Evolutionary conservation across 1,139 yeast species (phyloP).

Genomic region (Pichia sp.): DNA sequence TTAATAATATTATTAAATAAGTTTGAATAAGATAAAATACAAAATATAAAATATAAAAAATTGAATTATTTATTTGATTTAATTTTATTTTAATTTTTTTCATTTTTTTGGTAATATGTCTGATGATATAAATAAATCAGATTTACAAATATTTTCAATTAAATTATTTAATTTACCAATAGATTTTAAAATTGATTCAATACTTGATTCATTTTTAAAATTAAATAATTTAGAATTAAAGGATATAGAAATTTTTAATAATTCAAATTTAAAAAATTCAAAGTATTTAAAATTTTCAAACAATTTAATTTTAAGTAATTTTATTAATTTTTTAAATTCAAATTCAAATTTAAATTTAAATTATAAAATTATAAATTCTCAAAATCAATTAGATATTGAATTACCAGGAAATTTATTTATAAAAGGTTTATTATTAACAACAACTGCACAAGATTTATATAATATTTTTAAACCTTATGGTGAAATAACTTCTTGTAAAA

Average conservation of each 20-base stretch:
- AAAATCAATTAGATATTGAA: constrained; percentile 39
- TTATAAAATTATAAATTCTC: constrained; percentile 24
- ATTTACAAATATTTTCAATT: constrained; percentile 1
- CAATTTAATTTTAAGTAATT: constrained; percentile 4
- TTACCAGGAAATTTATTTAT: constrained; percentile 64
- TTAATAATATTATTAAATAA: no score
- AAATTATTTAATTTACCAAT: constrained; percentile 5
- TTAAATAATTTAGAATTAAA: neutral
- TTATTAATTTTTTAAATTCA: constrained; percentile 15
- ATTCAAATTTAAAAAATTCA: neutral
- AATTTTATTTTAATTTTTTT: no score
- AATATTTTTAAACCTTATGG: constrained; percentile 39
- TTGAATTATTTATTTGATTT: no score
- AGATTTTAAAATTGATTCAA: constrained; percentile 5
- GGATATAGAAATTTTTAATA: constrained; percentile 1
- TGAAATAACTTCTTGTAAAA: constrained; percentile 38
- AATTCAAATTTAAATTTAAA: neutral
- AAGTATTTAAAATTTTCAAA: neutral
- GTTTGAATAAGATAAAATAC: no score
- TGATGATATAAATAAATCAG: neutral
- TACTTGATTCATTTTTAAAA: constrained; percentile 5
- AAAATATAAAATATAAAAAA: no score
- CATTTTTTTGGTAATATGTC: neutral
- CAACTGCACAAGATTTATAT: constrained; percentile 35
- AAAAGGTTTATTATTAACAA: constrained; percentile 39